Conservation (phyloP, 352 stramenopile genomes). For the Globisporangium heterothallicum region DNA sequence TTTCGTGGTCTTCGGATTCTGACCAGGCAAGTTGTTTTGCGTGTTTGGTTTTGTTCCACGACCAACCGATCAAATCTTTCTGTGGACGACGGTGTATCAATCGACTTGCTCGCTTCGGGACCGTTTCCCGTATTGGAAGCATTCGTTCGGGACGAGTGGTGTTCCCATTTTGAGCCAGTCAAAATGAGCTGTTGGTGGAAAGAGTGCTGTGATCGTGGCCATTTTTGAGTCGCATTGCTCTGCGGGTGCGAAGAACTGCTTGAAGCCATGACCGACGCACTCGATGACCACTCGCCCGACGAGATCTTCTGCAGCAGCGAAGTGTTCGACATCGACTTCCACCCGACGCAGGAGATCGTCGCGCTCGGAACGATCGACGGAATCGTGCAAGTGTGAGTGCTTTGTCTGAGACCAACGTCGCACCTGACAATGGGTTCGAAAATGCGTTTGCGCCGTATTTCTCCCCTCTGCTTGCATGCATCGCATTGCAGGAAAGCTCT, state of each 20-base stretch:
- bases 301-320: slow-evolving; percentile 72
- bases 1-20: background rate
- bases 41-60: no score
- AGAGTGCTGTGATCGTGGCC: background rate
- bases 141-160: background rate
- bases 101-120: slow-evolving; percentile 1
- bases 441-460: no score
- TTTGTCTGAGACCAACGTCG: no score
- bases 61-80: no score
- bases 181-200: slow-evolving; percentile 16
- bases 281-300: slow-evolving; percentile 73
- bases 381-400: slow-evolving; percentile 72
- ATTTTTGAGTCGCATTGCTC: no score
- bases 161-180: slow-evolving; percentile 23
- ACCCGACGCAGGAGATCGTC: slow-evolving; percentile 64
- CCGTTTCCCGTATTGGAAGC: background rate
- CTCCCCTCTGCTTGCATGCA: background rate
- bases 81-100: no score
- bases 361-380: slow-evolving; percentile 70
- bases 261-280: slow-evolving; percentile 36
- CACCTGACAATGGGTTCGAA: slow-evolving; percentile 10
- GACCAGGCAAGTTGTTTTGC: no score
- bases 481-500: background rate
- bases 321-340: slow-evolving; percentile 86
- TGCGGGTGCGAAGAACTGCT: background rate